Base-by-base conservation (phyloP, 1,139 yeast species). In the Ogataea hybrid region DNA sequence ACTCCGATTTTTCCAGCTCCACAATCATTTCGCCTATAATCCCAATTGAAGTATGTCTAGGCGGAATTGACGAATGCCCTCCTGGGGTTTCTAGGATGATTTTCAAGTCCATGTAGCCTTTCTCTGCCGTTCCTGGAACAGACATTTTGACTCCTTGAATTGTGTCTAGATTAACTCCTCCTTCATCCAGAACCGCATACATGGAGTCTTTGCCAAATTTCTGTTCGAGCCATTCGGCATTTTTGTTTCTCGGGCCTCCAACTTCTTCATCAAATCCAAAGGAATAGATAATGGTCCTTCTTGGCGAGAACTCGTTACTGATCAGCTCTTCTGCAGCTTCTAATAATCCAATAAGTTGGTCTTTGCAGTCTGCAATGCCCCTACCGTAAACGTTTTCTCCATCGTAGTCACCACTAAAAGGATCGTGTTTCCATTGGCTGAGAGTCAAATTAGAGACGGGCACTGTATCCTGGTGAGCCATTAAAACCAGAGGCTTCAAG, bases 391-490 rank as follows among this genome's bases (percentile, higher is more conserved):
- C 61, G 41, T 60, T 51, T 7, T 60, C 59, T 28, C 85, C 85
- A 53, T 84, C 95, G 55, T 68, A 84, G 55, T 73, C 71, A 3
- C 85, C 95, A 7, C 72, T 71, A 49, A 78, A 84, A 20, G 95
- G 95, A 9, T 82, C 81, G 53, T 78, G 72, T 3, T 68, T 70
- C 95, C 95, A 86, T 41, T 73, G 68, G 28, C 61, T 68, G 32
- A 73, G 58, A 15, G 89, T 79, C 17, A 69, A 79, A 22, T 64
- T 60, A 54, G 79, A 81, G n/a, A 85, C 84, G 0, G 95, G 95
- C 11, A 87, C 95, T 4, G 83, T 86, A 58, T 86, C 95, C 59
- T 81, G 87, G 61, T 87, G 96, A 3, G 92, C 89, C 63, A 81
- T 74, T 32, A 85, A 66, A 61, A 86, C 58, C 11, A 81, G 51